phyloP scores from a whole-genome alignment of 805 yeast species.

The Candida pini region DNA sequence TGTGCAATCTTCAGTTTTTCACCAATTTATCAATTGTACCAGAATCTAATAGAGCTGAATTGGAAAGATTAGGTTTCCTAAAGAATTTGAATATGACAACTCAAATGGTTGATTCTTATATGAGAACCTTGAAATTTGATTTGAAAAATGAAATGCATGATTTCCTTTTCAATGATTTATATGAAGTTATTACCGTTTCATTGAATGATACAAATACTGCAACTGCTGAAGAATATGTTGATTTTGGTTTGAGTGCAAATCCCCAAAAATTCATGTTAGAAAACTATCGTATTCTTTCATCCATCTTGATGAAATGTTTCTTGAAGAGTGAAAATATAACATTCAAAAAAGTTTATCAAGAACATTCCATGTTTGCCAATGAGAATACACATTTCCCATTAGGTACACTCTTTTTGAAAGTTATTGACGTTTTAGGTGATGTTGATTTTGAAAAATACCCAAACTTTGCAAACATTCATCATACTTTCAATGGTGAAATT shows the following conservation, averaged over 20 bases:
- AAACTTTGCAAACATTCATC: slow-evolving; percentile 34
- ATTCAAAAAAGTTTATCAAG: slow-evolving; percentile 57
- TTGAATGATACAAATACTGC: slow-evolving; percentile 37
- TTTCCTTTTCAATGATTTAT: slow-evolving; percentile 34
- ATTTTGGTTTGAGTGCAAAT: slow-evolving; percentile 42
- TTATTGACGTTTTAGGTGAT: slow-evolving; percentile 24
- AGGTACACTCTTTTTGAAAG: slow-evolving; percentile 29
- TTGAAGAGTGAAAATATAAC: slow-evolving; percentile 51
- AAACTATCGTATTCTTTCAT: slow-evolving; percentile 43
- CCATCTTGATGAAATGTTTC: slow-evolving; percentile 50
- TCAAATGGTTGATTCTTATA: slow-evolving; percentile 31
- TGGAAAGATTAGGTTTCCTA: slow-evolving; percentile 10
- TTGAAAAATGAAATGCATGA: slow-evolving; percentile 35
- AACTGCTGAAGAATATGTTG: slow-evolving; percentile 37
- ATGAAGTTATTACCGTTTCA: slow-evolving; percentile 32
- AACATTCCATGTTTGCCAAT: slow-evolving; percentile 59
- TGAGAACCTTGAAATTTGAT: slow-evolving; percentile 32
- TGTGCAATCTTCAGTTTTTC: slow-evolving; percentile 43
- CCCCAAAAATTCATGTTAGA: slow-evolving; percentile 38
- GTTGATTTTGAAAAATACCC: slow-evolving; percentile 26
- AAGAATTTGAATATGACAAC: slow-evolving; percentile 22
- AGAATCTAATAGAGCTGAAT: slow-evolving; percentile 27
- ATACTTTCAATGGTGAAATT: slow-evolving; percentile 45
- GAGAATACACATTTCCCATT: slow-evolving; percentile 47
- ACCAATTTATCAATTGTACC: slow-evolving; percentile 36